Evolutionary conservation across 306 rosid genomes (phyloP), one percentile per base, ranked within the genome.

Genomic region (Crataegus laevigata): DNA sequence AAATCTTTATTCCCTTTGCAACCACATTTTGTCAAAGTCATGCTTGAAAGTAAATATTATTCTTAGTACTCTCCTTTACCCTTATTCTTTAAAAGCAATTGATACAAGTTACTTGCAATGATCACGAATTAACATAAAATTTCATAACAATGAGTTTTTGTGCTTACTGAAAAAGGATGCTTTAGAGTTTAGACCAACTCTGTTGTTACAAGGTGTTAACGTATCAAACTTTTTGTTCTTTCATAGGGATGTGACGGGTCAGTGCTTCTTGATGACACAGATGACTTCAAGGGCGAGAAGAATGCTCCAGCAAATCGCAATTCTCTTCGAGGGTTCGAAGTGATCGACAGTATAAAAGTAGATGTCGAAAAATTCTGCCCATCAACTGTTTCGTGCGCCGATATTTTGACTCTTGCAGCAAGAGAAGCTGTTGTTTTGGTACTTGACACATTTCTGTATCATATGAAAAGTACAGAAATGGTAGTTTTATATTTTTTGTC

Each of bases 231-330:
- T 38, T 38, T 38, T 38, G 43, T 8, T 8, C 18, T 62, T 69
- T 43, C 1, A 42, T 61, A 89, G 96, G 97, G 96, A 1, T 91
- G 97, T 65, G 97, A 91, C 68, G 93, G 69, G 1, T 91, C 96
- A 3, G 97, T 91, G 78, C 83, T 91, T 47, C 89, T 89, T 15
- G 91, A 88, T 45, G 96, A 88, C 76, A 84, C 88, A 1, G 28
- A 58, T n/a, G 72, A 83, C 8, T 75, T 84, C 59, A 80, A 63
- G 68, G 91, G 96, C 0, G 96, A 91, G 72, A 86, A 88, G 78
- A 85, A 79, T 47, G 87, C 91, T 2, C 6, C 8, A 0, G 85
- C 92, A 6, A 91, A 91, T 61, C 32, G 7, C 8, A 88, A 89
- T n/a, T 91, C 97, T 2, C 83, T 88, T 3, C 52, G 92, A 81